Percentiles rank a stretch among this genome's conserved stretches.
Conservation (phyloP, 192 early-diverging fungal species). For the Pilaira anomala region DNA sequence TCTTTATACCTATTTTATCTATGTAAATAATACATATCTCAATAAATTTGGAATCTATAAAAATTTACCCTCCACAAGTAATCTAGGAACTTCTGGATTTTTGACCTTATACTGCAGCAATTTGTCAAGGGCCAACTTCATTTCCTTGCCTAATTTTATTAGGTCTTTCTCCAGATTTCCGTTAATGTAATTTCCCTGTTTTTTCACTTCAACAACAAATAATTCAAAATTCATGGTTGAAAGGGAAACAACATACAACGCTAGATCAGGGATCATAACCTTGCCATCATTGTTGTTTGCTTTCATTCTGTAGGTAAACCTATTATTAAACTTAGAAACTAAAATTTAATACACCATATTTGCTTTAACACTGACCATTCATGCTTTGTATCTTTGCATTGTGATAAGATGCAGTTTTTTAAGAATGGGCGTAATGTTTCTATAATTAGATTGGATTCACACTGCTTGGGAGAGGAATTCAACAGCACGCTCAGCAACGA, state of each 20-base stretch:
- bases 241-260: not conserved
- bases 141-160: not conserved
- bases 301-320: not conserved
- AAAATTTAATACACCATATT: not conserved
- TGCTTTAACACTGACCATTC: not conserved
- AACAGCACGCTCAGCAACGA: too few relatives aligned
- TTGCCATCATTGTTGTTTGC: not conserved
- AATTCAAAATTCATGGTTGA: not conserved
- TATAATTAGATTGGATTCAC: not conserved
- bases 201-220: not conserved
- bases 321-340: not conserved
- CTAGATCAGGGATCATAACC: not conserved
- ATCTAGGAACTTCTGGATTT: not conserved
- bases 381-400: not conserved
- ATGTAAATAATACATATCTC: not conserved
- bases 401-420: not conserved
- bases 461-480: too few relatives aligned
- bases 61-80: not conserved
- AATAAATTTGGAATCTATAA: not conserved
- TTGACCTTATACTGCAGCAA: not conserved
- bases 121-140: not conserved
- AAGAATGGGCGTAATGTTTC: not conserved
- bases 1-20: not conserved
- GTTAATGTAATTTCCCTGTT: not conserved
- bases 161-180: not conserved